Evolutionary conservation across 164 flowering plant species (phyloP), one percentile per base, ranked within the genome.

Genomic region (Macadamia tetraphylla): DNA sequence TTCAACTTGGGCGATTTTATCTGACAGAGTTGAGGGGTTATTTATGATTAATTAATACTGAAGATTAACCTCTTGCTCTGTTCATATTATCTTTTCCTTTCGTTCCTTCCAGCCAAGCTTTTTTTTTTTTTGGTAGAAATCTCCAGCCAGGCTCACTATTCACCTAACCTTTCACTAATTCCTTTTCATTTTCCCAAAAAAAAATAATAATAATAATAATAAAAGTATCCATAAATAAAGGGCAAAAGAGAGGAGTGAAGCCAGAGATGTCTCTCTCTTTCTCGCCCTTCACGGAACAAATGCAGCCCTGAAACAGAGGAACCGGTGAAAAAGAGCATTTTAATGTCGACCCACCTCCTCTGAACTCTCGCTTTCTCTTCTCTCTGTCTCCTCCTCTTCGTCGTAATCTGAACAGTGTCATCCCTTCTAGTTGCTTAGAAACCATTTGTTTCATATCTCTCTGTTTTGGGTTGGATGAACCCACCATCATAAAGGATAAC

Each of bases 241-340:
- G 67, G 42, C 65, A 63, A 60, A 64, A 68, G 76, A 68, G 61
- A 12, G 52, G 17, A 42, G 56, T 30, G 62, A 57, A 58, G 48
- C 49, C 23, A 59, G 46, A 62, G 23, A 35, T 5, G 5, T 42
- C 43, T 32, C 44, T 62, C 70, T 48, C 40, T 62, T 65, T 58
- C 67, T 67, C 65, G 48, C 71, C 53, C 63, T 56, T 65, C 59
- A 58, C 61, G 6, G 29, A 29, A 30, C 15, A 48, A 29, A 66
- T 60, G 66, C 56, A 73, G 59, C 71, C 73, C 78, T 71, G 78
- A 71, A 71, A 67, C 60, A 75, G 74, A 75, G 78, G 78, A 71
- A 71, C 42, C 51, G 43, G 44, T 62, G 6, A 42, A 48, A 31
- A 68, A 43, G 32, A 32, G 64, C 56, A 63, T 67, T 46, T 76